Base-by-base conservation (phyloP, 805 yeast species). In the Danielia oregonensis region DNA sequence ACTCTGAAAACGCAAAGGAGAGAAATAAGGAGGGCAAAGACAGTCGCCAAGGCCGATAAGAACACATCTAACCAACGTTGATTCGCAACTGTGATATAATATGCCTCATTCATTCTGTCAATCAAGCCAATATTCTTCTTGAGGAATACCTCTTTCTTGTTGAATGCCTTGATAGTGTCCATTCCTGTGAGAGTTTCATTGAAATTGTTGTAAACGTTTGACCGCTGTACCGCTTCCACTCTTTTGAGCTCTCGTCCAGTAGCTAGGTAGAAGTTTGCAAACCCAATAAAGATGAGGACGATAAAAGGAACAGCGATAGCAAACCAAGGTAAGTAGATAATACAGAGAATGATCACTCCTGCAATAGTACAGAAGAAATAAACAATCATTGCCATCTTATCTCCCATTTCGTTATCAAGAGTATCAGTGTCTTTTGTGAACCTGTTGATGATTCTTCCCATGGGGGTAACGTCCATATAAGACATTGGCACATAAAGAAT, bases 371-470 rank as follows among this genome's bases (percentile, higher is more conserved):
- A 11, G 5, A 30, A 12, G 19, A 29, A 26, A 15, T 35, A 43
- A 9, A 33, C 24, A 6, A 36, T 25, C 24, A 49, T 26, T 15
- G 57, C 40, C 22, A 51, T 17, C 24, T 44, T 50, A 13, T 48
- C 49, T 6, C 50, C 44, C 35, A 51, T 37, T 29, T 53, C 58
- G 28, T 51, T 51, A 30, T 54, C 58, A 23, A 54, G 35, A 2
- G 45, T 41, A 15, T 54, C 58, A 2, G 55, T 48, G 33, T 54
- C 60, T 25, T 51, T 46, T 13, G 54, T 48, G 36, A 54, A 54
- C 25, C 60, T 35, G 42, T 54, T 54, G 29, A 54, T 29, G 17
- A 54, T 44, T 37, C 60, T 37, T 8, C 60, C 60, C 40, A 49
- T 40, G 2, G 60, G 60, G 2, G 58, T 54, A 4, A 46, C 43